Conservation (phyloP, 164 flowering plant genomes). For the Euptelea pleiosperma region DNA sequence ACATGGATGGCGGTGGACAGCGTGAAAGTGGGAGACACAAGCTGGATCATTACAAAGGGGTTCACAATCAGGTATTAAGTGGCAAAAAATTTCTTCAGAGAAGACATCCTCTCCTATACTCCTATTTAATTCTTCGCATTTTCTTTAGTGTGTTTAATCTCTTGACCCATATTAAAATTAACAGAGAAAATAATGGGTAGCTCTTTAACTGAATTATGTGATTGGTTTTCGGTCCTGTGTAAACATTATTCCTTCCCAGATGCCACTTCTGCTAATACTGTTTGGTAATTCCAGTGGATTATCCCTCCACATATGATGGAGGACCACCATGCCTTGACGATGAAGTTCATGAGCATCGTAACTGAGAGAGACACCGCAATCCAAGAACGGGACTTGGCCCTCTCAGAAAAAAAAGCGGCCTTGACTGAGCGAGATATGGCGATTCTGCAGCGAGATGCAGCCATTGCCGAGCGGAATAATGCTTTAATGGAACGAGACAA, state of each 20-base stretch:
- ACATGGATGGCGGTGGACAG: constrained; percentile 8
- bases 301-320: constrained; percentile 48
- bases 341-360: constrained; percentile 48
- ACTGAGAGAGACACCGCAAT: constrained; percentile 77
- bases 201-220: not conserved
- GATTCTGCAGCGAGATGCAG: constrained; percentile 52
- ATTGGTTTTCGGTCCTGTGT: not conserved
- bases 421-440: constrained; percentile 60
- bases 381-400: constrained; percentile 57
- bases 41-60: not conserved
- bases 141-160: not conserved
- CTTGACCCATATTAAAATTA: not conserved
- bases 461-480: constrained; percentile 52
- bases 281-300: constrained; percentile 48
- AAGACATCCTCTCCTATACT: not conserved
- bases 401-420: constrained; percentile 60
- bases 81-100: too few relatives aligned
- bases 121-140: not conserved
- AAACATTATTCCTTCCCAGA: too few relatives aligned
- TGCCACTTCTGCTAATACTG: not conserved
- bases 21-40: constrained; percentile 13
- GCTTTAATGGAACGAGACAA: constrained; percentile 51
- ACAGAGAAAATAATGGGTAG: not conserved
- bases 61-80: constrained; percentile 9
- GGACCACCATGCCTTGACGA: constrained; percentile 47